Evolutionary conservation across 768 basidiomycete species (phyloP).

Genomic region (Piloderma croceum): DNA sequence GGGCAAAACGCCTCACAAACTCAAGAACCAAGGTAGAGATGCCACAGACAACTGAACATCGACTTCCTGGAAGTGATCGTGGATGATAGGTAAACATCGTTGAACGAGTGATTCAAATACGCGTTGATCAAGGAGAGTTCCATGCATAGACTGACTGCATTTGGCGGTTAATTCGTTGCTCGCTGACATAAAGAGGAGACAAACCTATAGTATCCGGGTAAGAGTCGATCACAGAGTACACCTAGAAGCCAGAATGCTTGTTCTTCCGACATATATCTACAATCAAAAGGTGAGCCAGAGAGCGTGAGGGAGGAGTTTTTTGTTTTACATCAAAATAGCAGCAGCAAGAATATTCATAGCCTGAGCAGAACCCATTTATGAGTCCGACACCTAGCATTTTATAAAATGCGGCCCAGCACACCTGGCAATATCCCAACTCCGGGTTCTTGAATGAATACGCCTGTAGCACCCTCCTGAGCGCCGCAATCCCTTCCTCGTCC

Average conservation of each 20-base stretch:
- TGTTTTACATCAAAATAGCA: constrained; percentile 80
- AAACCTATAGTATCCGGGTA: constrained; percentile 97
- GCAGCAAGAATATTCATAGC: constrained; percentile 98
- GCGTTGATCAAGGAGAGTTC: constrained; percentile 95
- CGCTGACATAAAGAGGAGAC: constrained; percentile 20
- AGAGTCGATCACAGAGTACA: constrained; percentile 87
- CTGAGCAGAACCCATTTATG: constrained; percentile 29
- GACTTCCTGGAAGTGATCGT: constrained; percentile 84
- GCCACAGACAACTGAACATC: constrained; percentile 98
- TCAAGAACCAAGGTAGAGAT: constrained; percentile 96
- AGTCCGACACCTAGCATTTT: not conserved
- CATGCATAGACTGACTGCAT: constrained; percentile 91
- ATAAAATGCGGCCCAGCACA: constrained; percentile 27
- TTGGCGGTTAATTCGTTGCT: not conserved
- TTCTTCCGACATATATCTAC: constrained; percentile 97
- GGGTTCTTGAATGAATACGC: constrained; percentile 97
- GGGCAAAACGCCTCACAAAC: constrained; percentile 59
- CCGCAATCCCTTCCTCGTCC: constrained; percentile 75
- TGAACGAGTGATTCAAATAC: constrained; percentile 94
- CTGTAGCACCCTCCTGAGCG: constrained; percentile 83
- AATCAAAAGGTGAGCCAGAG: constrained; percentile 8
- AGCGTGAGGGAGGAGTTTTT: not conserved
- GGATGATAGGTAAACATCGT: constrained; percentile 85
- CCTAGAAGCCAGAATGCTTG: constrained; percentile 97
- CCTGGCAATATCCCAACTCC: constrained; percentile 92